phyloP scores from a whole-genome alignment of 2,329 filamentous ascomycete genomes.

The Calonectria pseudoreteaudii region DNA sequence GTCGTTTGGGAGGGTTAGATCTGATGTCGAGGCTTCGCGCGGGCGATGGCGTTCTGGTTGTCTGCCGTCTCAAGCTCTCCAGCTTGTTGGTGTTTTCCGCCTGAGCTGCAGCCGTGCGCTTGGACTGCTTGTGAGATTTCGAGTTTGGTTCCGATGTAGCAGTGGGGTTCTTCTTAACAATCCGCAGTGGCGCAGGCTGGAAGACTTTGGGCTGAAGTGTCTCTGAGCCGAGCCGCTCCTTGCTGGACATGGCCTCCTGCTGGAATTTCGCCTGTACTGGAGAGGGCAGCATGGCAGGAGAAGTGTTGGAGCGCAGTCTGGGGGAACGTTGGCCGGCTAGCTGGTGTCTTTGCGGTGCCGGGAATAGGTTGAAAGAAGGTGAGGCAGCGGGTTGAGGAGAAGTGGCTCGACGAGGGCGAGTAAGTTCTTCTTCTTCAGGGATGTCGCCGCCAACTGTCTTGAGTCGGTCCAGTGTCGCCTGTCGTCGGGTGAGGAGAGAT shows the following conservation, averaged over 20 bases:
- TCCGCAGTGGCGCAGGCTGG: constrained; percentile 24
- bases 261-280: constrained; percentile 54
- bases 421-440: constrained; percentile 46
- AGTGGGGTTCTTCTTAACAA: constrained; percentile 10
- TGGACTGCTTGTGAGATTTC: constrained; percentile 45
- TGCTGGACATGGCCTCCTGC: not conserved
- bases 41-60: constrained; percentile 27
- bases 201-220: constrained; percentile 28
- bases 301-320: constrained; percentile 65
- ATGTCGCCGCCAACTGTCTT: constrained; percentile 63
- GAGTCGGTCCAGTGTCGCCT: constrained; percentile 69
- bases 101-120: constrained; percentile 18
- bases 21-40: constrained; percentile 19
- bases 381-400: constrained; percentile 60
- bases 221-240: constrained; percentile 13
- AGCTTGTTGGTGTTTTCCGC: constrained; percentile 23
- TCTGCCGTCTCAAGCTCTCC: not conserved
- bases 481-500: constrained; percentile 65
- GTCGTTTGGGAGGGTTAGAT: constrained; percentile 21
- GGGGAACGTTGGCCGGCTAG: constrained; percentile 50
- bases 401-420: constrained; percentile 57
- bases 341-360: constrained; percentile 42
- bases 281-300: constrained; percentile 61
- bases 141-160: constrained; percentile 35
- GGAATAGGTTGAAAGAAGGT: constrained; percentile 60